Percentiles rank a stretch among this genome's conserved stretches.
Evolutionary conservation across 148 eudicot species (phyloP).

Genomic region (Dianthus caryophyllus): DNA sequence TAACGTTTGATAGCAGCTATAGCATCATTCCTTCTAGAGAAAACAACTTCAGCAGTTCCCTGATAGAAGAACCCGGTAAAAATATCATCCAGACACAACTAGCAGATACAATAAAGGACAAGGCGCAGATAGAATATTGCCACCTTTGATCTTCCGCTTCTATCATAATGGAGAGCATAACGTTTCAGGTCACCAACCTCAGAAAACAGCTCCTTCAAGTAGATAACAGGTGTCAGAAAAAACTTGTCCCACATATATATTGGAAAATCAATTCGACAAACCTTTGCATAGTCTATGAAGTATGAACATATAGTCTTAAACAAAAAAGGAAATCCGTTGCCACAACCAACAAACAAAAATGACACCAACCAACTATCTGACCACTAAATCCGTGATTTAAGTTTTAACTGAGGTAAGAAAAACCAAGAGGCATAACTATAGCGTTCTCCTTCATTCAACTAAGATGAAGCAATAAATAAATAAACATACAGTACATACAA

Average conservation of each 20-base stretch:
- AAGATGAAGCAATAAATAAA: background rate
- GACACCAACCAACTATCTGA: background rate
- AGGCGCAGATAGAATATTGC: background rate
- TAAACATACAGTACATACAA: background rate
- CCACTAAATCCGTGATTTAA: background rate
- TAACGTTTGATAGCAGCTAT: constrained; percentile 75
- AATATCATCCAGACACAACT: background rate
- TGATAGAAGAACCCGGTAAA: constrained; percentile 21
- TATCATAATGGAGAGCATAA: constrained; percentile 59
- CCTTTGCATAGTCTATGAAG: background rate
- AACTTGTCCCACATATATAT: background rate
- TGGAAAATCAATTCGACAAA: background rate
- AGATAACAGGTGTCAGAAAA: background rate
- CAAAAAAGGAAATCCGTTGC: background rate
- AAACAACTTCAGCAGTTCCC: constrained; percentile 92
- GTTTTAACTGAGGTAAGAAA: background rate
- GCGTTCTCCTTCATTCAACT: background rate
- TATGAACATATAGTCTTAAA: background rate
- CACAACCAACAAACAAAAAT: background rate
- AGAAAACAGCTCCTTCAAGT: constrained; percentile 67
- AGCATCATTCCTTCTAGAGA: constrained; percentile 62
- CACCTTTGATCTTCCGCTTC: constrained; percentile 88
- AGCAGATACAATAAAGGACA: background rate
- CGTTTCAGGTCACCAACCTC: constrained; percentile 82
- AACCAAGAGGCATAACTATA: no score